A percentile compares a stretch with the other conserved stretches of the same genome.
phyloP scores from a whole-genome alignment of 176 grass and related monocot genomes.

The Neostapfia colusana region DNA sequence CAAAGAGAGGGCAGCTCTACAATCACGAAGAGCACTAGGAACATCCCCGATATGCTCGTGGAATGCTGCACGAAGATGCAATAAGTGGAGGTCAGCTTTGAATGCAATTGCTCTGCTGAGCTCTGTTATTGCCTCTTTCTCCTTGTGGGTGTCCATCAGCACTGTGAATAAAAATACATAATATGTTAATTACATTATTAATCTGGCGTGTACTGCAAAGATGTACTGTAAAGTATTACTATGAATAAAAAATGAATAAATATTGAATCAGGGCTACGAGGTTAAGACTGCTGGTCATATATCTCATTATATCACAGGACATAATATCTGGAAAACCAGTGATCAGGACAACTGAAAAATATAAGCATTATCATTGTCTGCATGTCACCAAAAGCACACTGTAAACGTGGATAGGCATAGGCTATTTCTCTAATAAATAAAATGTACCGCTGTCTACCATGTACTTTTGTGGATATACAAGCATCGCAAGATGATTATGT shows the following conservation, averaged over 20 bases:
- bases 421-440: background rate
- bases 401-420: background rate
- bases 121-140: slow-evolving; percentile 82
- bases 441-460: background rate
- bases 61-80: slow-evolving; percentile 90
- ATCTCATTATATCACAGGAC: background rate
- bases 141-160: slow-evolving; percentile 92
- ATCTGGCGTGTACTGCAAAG: background rate
- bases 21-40: slow-evolving; percentile 65
- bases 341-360: background rate
- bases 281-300: background rate
- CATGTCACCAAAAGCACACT: background rate
- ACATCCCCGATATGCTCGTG: slow-evolving; percentile 78
- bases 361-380: background rate
- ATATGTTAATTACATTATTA: background rate
- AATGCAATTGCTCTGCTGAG: slow-evolving; percentile 72
- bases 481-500: background rate
- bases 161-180: slow-evolving; percentile 48
- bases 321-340: background rate
- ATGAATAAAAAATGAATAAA: background rate
- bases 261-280: background rate
- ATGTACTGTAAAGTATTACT: background rate
- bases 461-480: background rate
- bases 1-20: slow-evolving; percentile 76
- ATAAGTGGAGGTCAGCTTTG: slow-evolving; percentile 81